Evolutionary conservation across 345 rosid species (phyloP).

Genomic region (Hibiscus syriacus): DNA sequence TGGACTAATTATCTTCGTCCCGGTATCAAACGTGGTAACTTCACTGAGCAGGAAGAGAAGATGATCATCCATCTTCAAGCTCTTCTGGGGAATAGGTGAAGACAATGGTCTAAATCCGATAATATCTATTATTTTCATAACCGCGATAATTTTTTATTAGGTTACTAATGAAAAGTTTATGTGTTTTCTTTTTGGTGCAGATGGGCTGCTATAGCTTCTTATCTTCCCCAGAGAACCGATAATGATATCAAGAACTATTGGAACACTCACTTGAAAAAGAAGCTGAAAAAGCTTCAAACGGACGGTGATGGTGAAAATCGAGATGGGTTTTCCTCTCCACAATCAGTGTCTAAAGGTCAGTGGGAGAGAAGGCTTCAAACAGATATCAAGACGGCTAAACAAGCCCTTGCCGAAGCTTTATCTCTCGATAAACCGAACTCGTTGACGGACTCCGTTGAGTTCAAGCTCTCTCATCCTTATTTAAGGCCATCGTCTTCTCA

Average conservation of each 20-base stretch:
- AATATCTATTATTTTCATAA: neutral
- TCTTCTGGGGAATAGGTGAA: conserved; percentile 84
- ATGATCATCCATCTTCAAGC: conserved; percentile 97
- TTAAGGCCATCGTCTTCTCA: conserved; percentile 1
- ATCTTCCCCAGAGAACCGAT: conserved; percentile 93
- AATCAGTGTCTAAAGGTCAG: conserved; percentile 9
- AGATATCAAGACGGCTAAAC: conserved; percentile 77
- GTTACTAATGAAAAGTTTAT: neutral
- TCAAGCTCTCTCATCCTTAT: conserved; percentile 3
- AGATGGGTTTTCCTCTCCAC: conserved; percentile 34
- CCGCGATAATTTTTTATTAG: neutral
- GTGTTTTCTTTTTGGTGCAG: conserved; percentile 24
- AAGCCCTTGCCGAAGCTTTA: conserved; percentile 71
- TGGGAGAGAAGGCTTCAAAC: conserved; percentile 56
- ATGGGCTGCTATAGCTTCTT: conserved; percentile 99
- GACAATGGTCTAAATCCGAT: neutral
- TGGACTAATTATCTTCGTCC: conserved; percentile 98
- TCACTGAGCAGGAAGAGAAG: conserved; percentile 81
- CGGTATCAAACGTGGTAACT: conserved; percentile 89
- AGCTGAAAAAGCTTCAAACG: conserved; percentile 52
- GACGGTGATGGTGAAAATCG: conserved; percentile 22
- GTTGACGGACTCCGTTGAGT: conserved; percentile 13
- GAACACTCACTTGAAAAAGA: conserved; percentile 89
- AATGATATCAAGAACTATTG: conserved; percentile 91
- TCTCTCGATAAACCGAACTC: conserved; percentile 36